phyloP scores from a whole-genome alignment of 192 early-diverging fungal genomes.

The Lobulomyces angularis region DNA sequence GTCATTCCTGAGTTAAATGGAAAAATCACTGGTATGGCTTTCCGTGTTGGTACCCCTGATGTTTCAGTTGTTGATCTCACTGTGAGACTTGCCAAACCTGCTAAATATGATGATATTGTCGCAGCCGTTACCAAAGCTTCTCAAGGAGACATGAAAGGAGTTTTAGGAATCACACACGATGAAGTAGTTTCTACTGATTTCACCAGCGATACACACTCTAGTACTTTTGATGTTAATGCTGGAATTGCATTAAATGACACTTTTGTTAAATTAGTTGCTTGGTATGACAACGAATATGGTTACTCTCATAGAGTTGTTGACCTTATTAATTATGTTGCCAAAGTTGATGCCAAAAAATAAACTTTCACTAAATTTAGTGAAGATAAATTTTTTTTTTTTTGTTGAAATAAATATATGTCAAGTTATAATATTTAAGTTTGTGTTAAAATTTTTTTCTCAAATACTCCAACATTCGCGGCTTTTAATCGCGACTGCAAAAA shows the following conservation, averaged over 20 bases:
- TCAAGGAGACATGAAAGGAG: constrained; percentile 71
- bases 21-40: constrained; percentile 97
- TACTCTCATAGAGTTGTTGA: constrained; percentile 88
- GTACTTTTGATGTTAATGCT: constrained; percentile 91
- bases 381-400: no score
- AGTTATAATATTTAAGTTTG: no score
- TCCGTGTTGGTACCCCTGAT: constrained; percentile 88
- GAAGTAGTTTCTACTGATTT: constrained; percentile 94
- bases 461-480: no score
- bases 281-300: constrained; percentile 83
- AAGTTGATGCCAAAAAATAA: constrained; percentile 18
- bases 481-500: no score
- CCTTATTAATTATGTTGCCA: constrained; percentile 65
- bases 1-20: constrained; percentile 87
- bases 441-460: no score
- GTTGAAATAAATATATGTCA: no score
- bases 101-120: constrained; percentile 86
- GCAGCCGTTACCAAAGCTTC: constrained; percentile 72
- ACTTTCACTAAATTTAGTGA: no score
- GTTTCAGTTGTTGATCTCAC: constrained; percentile 98
- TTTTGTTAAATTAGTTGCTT: constrained; percentile 94
- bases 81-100: constrained; percentile 76
- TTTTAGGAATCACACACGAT: constrained; percentile 88
- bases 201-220: constrained; percentile 77
- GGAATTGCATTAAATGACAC: constrained; percentile 86